Conservation (phyloP, 2,329 filamentous ascomycete species). For the Curvularia eragrostidis region DNA sequence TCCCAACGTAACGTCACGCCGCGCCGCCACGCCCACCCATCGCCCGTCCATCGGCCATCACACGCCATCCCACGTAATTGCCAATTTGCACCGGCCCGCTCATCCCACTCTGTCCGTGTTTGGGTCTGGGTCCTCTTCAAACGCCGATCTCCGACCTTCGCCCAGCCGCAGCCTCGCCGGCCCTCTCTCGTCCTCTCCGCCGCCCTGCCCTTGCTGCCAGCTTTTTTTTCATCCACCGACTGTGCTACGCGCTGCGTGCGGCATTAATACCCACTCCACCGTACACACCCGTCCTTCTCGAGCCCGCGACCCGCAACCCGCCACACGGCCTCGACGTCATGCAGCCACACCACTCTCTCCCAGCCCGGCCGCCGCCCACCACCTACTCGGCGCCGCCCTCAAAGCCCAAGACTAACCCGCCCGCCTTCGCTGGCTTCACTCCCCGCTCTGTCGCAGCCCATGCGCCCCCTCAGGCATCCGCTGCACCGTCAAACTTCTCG, state of each 20-base stretch:
- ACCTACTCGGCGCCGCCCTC: conserved; percentile 67
- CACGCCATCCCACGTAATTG: conserved; percentile 26
- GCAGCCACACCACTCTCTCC: conserved; percentile 67
- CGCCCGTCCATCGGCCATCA: conserved; percentile 2
- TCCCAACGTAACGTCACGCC: conserved; percentile 13
- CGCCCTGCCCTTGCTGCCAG: conserved; percentile 10
- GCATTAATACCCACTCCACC: conserved; percentile 21
- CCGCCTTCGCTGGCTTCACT: conserved; percentile 63
- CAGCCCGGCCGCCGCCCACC: conserved; percentile 75
- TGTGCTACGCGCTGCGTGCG: conserved; percentile 18
- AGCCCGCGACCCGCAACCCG: neutral
- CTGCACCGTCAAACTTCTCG: conserved; percentile 45
- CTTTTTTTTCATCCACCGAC: conserved; percentile 19
- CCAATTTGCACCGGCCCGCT: conserved; percentile 33
- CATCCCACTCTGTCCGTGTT: conserved; percentile 27
- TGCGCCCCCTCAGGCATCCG: conserved; percentile 46
- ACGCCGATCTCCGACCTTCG: conserved; percentile 18
- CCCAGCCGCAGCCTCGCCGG: conserved; percentile 10
- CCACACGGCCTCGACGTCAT: conserved; percentile 24
- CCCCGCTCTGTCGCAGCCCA: conserved; percentile 62
- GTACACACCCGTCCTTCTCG: neutral
- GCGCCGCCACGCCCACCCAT: too few relatives aligned
- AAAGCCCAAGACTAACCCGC: conserved; percentile 38
- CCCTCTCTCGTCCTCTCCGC: conserved; percentile 19
- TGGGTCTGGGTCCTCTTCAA: conserved; percentile 22